Evolutionary conservation across 2,329 filamentous ascomycete genomes (phyloP).

Genomic region (Plectosphaerella plurivora): DNA sequence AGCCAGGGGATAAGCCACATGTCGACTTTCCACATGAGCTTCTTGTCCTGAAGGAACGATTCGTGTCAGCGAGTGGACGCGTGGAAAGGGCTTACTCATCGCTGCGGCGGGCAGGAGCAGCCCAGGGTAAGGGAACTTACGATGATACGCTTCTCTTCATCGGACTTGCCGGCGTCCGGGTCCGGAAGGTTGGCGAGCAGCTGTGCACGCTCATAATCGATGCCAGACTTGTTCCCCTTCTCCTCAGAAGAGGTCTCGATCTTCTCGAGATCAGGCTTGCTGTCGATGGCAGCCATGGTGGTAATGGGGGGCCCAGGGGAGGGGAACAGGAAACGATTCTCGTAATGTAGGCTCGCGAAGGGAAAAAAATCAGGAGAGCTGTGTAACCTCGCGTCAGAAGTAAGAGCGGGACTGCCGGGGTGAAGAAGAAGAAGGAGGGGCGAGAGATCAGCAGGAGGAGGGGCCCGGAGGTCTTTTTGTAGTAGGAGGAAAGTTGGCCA

Average conservation of each 20-base stretch:
- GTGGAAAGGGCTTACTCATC: not conserved
- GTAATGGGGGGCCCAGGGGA: not conserved
- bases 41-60: constrained; percentile 45
- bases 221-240: constrained; percentile 3
- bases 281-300: constrained; percentile 8
- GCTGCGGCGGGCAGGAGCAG: not conserved
- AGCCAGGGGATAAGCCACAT: constrained; percentile 56
- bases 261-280: constrained; percentile 9
- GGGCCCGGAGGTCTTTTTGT: too few relatives aligned
- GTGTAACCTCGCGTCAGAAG: too few relatives aligned
- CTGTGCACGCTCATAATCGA: constrained; percentile 21
- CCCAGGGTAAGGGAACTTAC: constrained; percentile 38
- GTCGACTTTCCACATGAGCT: constrained; percentile 59
- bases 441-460: too few relatives aligned
- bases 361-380: too few relatives aligned
- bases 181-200: constrained; percentile 25
- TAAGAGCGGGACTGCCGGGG: too few relatives aligned
- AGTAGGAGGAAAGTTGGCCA: too few relatives aligned
- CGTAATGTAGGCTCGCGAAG: too few relatives aligned
- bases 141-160: constrained; percentile 56
- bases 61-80: constrained; percentile 1
- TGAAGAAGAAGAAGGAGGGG: too few relatives aligned
- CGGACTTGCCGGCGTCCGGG: constrained; percentile 58
- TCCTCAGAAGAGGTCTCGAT: constrained; percentile 10
- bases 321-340: too few relatives aligned